A percentile compares a stretch with the other conserved stretches of the same genome.
These are phyloP conservation scores for Phytophthora quininea DNA, from an alignment of 352 stramenopile genomes.

Conservation along the genomic window DNA sequence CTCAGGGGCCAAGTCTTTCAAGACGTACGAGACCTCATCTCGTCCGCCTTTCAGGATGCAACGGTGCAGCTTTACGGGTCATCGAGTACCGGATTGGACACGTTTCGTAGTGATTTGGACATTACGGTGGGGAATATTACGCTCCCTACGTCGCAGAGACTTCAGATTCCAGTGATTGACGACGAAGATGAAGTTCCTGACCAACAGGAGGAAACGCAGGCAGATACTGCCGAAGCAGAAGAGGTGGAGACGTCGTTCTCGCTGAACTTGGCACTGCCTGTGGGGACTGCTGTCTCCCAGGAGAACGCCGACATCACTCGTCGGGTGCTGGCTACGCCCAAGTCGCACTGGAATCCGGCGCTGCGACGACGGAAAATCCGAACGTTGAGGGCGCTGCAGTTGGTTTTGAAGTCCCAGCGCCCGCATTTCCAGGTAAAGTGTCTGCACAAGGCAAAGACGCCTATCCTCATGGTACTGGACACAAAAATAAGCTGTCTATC, in stretches of 20 bases:
- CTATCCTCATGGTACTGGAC: conserved; percentile 75
- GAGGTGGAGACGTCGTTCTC: conserved; percentile 63
- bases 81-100: conserved; percentile 72
- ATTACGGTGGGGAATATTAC: conserved; percentile 69
- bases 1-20: conserved; percentile 46
- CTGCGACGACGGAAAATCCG: conserved; percentile 65
- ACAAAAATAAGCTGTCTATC: conserved; percentile 56
- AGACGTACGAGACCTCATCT: conserved; percentile 54
- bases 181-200: conserved; percentile 22
- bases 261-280: conserved; percentile 58
- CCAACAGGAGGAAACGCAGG: neutral
- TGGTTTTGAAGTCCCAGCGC: conserved; percentile 52
- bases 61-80: conserved; percentile 73
- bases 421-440: conserved; percentile 68
- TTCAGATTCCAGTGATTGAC: conserved; percentile 19
- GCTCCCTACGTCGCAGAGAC: conserved; percentile 17
- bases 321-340: conserved; percentile 35
- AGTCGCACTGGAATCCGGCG: conserved; percentile 78
- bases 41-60: conserved; percentile 42
- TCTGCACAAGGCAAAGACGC: conserved; percentile 73
- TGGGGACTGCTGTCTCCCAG: conserved; percentile 16
- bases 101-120: conserved; percentile 78
- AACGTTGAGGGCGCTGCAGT: conserved; percentile 58
- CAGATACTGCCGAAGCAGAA: conserved; percentile 20
- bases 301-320: conserved; percentile 35